Conservation (phyloP, 2,329 filamentous ascomycete species). For the Trichoderma hamatum region DNA sequence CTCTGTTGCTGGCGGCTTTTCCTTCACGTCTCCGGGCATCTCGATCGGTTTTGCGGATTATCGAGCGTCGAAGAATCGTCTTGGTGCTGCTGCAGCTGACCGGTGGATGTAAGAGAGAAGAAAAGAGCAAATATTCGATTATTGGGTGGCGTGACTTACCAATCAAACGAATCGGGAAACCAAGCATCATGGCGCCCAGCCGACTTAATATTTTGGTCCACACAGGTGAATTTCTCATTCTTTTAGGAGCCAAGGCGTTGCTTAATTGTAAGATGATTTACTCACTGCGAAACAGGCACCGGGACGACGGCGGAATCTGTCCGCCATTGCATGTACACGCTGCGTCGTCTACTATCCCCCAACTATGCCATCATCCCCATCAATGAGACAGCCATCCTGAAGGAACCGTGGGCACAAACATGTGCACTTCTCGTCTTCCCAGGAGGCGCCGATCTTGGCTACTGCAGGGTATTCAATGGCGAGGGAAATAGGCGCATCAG, state of each 20-base stretch:
- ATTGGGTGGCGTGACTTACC: conserved; percentile 7
- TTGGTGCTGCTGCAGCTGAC: conserved; percentile 14
- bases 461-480: conserved; percentile 86
- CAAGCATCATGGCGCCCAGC: conserved; percentile 60
- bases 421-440: conserved; percentile 91
- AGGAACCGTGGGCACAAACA: conserved; percentile 86
- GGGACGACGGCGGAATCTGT: conserved; percentile 89
- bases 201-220: conserved; percentile 93
- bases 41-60: conserved; percentile 16
- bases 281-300: conserved; percentile 58
- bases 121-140: conserved; percentile 19
- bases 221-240: conserved; percentile 61
- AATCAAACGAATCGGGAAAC: not conserved
- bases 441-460: conserved; percentile 90
- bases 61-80: conserved; percentile 12
- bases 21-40: conserved; percentile 17
- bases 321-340: conserved; percentile 82
- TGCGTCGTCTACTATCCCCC: conserved; percentile 82
- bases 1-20: conserved; percentile 18
- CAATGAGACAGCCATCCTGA: conserved; percentile 74
- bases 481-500: conserved; percentile 81
- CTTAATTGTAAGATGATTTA: not conserved
- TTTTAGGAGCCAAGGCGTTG: not conserved
- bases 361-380: conserved; percentile 93
- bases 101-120: conserved; percentile 26